Percentiles rank a stretch among this genome's conserved stretches.
These are phyloP conservation scores for Ilyonectria destructans DNA, from an alignment of 2,329 filamentous ascomycete species.

Conservation along the genomic window DNA sequence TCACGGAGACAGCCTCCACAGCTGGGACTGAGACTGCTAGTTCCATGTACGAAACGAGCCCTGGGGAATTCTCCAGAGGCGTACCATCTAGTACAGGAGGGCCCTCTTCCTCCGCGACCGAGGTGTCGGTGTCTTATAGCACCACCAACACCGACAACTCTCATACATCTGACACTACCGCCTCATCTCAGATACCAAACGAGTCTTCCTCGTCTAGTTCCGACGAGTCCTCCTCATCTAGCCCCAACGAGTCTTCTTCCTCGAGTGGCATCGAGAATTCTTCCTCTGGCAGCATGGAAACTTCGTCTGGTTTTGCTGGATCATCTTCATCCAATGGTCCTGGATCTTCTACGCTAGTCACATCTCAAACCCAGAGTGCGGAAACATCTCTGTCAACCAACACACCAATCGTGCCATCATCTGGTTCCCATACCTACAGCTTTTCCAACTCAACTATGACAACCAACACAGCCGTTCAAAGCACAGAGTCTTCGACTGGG, in stretches of 20 bases:
- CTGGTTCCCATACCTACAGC: slow-evolving; percentile 37
- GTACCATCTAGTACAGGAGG: background rate
- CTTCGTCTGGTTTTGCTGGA: background rate
- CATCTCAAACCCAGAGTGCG: background rate
- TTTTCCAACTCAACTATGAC: slow-evolving; percentile 36
- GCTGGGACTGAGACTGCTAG: background rate
- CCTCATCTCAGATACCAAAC: background rate
- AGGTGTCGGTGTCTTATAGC: background rate
- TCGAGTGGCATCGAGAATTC: background rate
- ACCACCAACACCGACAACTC: background rate
- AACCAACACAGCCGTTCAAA: slow-evolving; percentile 25
- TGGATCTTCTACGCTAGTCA: slow-evolving; percentile 12
- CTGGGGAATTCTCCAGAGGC: background rate
- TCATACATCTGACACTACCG: background rate
- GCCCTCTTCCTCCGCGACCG: background rate
- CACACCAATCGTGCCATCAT: slow-evolving; percentile 27
- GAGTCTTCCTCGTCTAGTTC: slow-evolving; percentile 9
- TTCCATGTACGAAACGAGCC: slow-evolving; percentile 4
- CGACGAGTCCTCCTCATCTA: background rate
- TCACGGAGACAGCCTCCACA: slow-evolving; percentile 13
- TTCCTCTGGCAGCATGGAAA: background rate
- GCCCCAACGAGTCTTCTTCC: background rate
- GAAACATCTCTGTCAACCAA: slow-evolving; percentile 25
- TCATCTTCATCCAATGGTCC: background rate
- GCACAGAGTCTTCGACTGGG: slow-evolving; percentile 30